phyloP scores from a whole-genome alignment of 208 protist species.

The Trypanosoma lewisi region DNA sequence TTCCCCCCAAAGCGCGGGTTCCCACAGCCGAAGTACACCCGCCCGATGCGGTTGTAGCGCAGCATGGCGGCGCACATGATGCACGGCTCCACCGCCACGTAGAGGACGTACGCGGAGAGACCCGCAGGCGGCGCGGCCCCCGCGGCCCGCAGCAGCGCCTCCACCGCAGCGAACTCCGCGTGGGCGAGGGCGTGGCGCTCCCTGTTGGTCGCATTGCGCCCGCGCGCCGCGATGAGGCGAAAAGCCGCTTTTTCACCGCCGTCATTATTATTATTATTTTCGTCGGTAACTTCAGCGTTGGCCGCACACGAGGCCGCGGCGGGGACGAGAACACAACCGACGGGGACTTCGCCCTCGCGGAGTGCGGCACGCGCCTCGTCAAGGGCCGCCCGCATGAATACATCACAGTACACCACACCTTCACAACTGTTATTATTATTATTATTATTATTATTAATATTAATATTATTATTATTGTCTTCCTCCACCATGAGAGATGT shows the following conservation, averaged over 20 bases:
- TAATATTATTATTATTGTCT: background rate
- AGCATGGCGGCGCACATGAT: slow-evolving; percentile 95
- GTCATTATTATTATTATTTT: background rate
- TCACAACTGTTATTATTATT: background rate
- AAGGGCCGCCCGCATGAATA: slow-evolving; percentile 73
- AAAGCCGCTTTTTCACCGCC: background rate
- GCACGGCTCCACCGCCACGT: slow-evolving; percentile 95
- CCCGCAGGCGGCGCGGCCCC: background rate
- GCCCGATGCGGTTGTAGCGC: slow-evolving; percentile 54
- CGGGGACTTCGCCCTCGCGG: slow-evolving; percentile 90
- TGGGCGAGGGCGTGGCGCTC: slow-evolving; percentile 84
- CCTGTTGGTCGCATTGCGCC: slow-evolving; percentile 91
- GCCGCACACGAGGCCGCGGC: slow-evolving; percentile 3
- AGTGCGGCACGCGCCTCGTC: slow-evolving; percentile 55
- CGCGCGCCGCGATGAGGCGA: slow-evolving; percentile 27
- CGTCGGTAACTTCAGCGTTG: slow-evolving; percentile 3
- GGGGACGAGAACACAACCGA: slow-evolving; percentile 93
- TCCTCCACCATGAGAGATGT: too few species aligned
- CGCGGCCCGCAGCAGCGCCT: slow-evolving; percentile 31
- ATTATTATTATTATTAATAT: background rate
- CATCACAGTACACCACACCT: slow-evolving; percentile 43
- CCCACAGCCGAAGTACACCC: slow-evolving; percentile 89
- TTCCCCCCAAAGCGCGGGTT: slow-evolving; percentile 96
- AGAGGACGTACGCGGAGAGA: slow-evolving; percentile 77
- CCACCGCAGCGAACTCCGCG: slow-evolving; percentile 85